Base-by-base conservation (phyloP, 2,329 filamentous ascomycete genomes). In the Coleophoma eucalyptorum region DNA sequence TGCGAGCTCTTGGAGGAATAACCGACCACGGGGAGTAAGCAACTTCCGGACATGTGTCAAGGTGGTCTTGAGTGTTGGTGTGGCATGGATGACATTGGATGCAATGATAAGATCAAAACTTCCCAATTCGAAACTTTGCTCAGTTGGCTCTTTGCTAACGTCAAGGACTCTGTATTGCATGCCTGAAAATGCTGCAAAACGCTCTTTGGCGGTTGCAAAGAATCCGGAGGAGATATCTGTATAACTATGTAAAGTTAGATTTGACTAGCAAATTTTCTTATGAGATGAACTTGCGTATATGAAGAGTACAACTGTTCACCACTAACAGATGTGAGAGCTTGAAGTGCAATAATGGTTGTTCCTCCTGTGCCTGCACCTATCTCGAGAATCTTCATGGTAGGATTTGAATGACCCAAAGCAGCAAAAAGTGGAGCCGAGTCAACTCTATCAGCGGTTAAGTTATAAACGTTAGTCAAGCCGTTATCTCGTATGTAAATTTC, bases 191-290 rank as follows among this genome's bases (percentile, higher is more conserved):
- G 44, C 46, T 16, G 49, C 46, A 32, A 57, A 55, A 11, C 48
- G 16, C 19, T 57, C 48, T 37, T 56, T 53, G 0, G 68, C 68
- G 11, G 60, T 52, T 18, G 61, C 61, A 44, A 73, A 71, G 60
- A 71, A 72, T 1, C 62, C 65, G 1, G 67, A 41, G 3, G 58
- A 58, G 5, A 64, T 53, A 52, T 64, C 61, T 3, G 62, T 64
- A 46, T 51, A 50, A 47, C 33, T 35, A 35, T 10, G 15, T 35
- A 10, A 10, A 10, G 15, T 10, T 35, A 10, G 15, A 15, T 15
- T 10, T 35, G 10, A 10, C 33, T 15, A 35, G 15, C 10, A 35
- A 15, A 35, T 35, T 10, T 35, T 35, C 15, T 10, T 15, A 35
- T 35, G 10, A 35, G 33, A 10, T 35, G 33, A 10, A 35, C 33